Evolutionary conservation across 805 yeast genomes (phyloP), one percentile per base, ranked within the genome.

Genomic region (Myxozyma vanderwaltii): DNA sequence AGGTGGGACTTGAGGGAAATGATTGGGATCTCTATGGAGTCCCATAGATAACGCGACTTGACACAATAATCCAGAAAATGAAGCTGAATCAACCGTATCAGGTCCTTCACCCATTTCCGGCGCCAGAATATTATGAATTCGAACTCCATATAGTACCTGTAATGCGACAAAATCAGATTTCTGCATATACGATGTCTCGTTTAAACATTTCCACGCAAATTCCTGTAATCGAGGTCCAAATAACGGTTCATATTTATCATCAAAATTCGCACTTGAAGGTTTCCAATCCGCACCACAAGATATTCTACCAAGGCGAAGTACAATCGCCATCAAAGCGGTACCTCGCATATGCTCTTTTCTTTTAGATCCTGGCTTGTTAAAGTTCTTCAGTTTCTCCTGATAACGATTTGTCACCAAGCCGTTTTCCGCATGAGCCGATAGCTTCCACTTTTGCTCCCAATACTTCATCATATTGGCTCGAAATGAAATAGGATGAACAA

Each of bases 11-110:
- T 59, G 57, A 3, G 58, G 54, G 29, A 61, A 62, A 23, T 54
- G 41, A 38, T 29, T 48, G 3, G 73, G 73, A 52, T 70, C 72
- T 3, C 72, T 58, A 47, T 70, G 71, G 4, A 70, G 59, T 0
- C 72, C 73, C 45, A 69, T 66, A 23, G 69, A 55, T 29, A 54
- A 38, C 29, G 69, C 68, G n/a, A 67, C 56, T 33, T 67, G 68
- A 38, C 67, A 62, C 13, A 68, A 55, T 19, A 58, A 48, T 7
- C 69, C 69, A 1, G 54, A 51, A 15, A 65, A 56, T 10, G 57
- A 29, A 8, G 67, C 50, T 36, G 70, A 66, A 29, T 61, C 61
- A 26, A 51, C 38, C 8, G 50, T 45, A 38, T 64, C 68, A 1
- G 62, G 56, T 1, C 68, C 68, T 19, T 65, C 68, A 24, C 67